Evolutionary conservation across 192 early-diverging fungal genomes (phyloP), one percentile per base, ranked within the genome.

Genomic region (Coemansia sp.): DNA sequence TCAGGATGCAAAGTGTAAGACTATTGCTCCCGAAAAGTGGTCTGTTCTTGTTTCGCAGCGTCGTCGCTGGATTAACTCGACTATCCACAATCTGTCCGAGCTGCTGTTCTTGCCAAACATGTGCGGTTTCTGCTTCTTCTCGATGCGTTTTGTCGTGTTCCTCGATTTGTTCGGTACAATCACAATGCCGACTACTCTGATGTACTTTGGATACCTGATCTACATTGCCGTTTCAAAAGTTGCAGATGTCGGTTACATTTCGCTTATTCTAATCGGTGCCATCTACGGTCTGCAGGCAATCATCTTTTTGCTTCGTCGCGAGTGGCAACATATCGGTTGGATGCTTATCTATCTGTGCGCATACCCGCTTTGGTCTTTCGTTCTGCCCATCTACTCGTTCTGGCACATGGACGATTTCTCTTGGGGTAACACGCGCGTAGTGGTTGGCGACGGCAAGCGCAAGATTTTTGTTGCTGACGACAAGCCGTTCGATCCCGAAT

Each of bases 381-480:
- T 91, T 57, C 85, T 98, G 43, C 95, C 95, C 2, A 66, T 98
- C 25, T 98, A 98, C 71, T 85, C 94, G n/a, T 96, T 98, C 86
- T 95, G 93, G 95, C 93, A 97, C 79, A 92, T 95, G 83, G 95
- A 97, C 57, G 95, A 97, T 58, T 98, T 98, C 71, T 92, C 91
- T 9, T 98, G 96, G 96, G 96, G 96, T 66, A 94, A 96, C 70
- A 98, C 95, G 15, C 90, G 90, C 64, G 82, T 88, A 21, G 88
- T 91, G 2, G 83, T 88, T 1, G 90, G 88, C 47, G 83, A 85
- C 37, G 83, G 80, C 19, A 83, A 82, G 55, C 83, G 80, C 61
- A 85, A 87, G 73, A 81, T 87, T 19, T 82, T 84, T 55, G 60
- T 83, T 8, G 74, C 77, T 25, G 90, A 89, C 54, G 87, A 89